Conservation (phyloP, 2,329 filamentous ascomycete species). For the Hirsutella minnesotensis region DNA sequence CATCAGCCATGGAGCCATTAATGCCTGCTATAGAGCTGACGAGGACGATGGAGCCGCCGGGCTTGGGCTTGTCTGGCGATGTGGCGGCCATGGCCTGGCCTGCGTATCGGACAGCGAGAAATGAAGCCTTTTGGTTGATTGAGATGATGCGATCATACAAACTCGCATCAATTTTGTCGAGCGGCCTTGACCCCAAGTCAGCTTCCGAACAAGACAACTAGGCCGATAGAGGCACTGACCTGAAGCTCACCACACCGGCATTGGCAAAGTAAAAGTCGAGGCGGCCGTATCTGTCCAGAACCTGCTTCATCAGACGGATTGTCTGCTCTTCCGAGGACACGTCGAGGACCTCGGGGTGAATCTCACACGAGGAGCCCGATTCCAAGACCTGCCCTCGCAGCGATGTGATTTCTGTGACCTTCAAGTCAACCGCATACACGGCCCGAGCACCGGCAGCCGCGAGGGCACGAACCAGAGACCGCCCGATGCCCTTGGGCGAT, state of each 20-base stretch:
- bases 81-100: conserved; percentile 7
- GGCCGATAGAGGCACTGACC: no score
- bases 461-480: conserved; percentile 10
- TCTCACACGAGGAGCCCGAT: neutral
- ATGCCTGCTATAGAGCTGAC: conserved; percentile 7
- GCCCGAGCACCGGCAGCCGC: conserved; percentile 9
- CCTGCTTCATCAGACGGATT: neutral
- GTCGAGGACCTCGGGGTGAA: neutral
- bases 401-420: conserved; percentile 1
- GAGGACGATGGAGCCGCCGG: conserved; percentile 8
- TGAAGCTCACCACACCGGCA: conserved; percentile 7
- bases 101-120: conserved; percentile 9
- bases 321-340: neutral
- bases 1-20: conserved; percentile 3
- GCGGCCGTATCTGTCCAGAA: conserved; percentile 2
- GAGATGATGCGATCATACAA: conserved; percentile 1
- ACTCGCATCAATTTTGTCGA: conserved; percentile 3
- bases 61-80: conserved; percentile 2
- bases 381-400: neutral
- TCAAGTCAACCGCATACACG: conserved; percentile 10
- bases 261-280: conserved; percentile 13
- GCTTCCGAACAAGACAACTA: no score
- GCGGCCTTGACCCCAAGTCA: neutral
- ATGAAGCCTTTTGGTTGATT: conserved; percentile 8
- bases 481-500: conserved; percentile 13